Conservation (phyloP, 2,329 filamentous ascomycete genomes). For the Aspergillus quadrilineatus region DNA sequence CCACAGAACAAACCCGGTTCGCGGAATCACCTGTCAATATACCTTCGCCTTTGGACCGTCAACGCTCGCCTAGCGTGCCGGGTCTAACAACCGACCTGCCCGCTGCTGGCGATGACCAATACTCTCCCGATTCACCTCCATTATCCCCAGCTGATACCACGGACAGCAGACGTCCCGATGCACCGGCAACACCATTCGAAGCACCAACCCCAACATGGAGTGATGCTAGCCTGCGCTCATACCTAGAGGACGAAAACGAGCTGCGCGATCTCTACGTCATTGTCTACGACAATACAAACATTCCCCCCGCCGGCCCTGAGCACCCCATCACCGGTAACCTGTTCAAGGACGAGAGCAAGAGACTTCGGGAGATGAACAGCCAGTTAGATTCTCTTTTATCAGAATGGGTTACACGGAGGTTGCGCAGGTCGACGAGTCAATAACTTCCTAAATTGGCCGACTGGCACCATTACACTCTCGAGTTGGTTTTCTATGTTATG, state of each 20-base stretch:
- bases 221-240: slow-evolving; percentile 78
- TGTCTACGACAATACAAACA: slow-evolving; percentile 86
- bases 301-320: slow-evolving; percentile 74
- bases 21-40: slow-evolving; percentile 70
- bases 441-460: neutral
- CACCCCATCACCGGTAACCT: slow-evolving; percentile 79
- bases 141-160: slow-evolving; percentile 46
- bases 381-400: slow-evolving; percentile 85
- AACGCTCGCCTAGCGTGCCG: slow-evolving; percentile 52
- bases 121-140: slow-evolving; percentile 61
- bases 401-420: slow-evolving; percentile 65
- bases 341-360: slow-evolving; percentile 83
- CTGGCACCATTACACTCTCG: too few species aligned
- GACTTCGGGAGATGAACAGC: slow-evolving; percentile 81
- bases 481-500: neutral
- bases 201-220: slow-evolving; percentile 71
- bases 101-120: slow-evolving; percentile 64
- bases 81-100: slow-evolving; percentile 69
- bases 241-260: slow-evolving; percentile 85
- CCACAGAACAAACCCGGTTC: slow-evolving; percentile 47
- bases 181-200: slow-evolving; percentile 54
- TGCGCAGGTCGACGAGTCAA: slow-evolving; percentile 25
- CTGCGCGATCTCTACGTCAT: slow-evolving; percentile 87
- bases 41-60: slow-evolving; percentile 58
- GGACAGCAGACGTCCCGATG: slow-evolving; percentile 35